Conservation (phyloP, 257 asterid species). For the Linderniella brevidens region DNA sequence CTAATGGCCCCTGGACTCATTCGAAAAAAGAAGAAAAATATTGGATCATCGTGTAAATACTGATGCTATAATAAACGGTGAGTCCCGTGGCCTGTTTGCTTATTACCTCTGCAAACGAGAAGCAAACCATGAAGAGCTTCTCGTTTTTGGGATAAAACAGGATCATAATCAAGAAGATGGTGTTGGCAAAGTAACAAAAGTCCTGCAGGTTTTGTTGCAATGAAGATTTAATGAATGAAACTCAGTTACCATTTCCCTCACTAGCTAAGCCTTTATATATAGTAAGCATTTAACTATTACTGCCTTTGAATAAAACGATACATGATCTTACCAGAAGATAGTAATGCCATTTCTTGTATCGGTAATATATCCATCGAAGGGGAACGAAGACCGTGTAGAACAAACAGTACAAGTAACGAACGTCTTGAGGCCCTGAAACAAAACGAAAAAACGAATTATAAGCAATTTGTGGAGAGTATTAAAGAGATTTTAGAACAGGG, state of each 20-base stretch:
- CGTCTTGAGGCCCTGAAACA: constrained; percentile 79
- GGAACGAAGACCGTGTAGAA: constrained; percentile 89
- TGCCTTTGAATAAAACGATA: too few species aligned
- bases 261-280: constrained; percentile 4
- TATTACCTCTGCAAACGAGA: constrained; percentile 92
- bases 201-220: too few species aligned
- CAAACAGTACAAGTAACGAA: constrained; percentile 68
- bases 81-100: too few species aligned
- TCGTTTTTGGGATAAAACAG: constrained; percentile 69
- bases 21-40: not conserved
- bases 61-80: too few species aligned
- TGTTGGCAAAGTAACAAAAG: constrained; percentile 93
- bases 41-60: too few species aligned
- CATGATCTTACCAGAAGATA: constrained; percentile 63
- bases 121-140: constrained; percentile 96
- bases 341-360: constrained; percentile 98
- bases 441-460: constrained; percentile 6
- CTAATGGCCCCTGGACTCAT: constrained; percentile 81
- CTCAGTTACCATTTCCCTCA: not conserved
- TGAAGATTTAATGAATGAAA: not conserved
- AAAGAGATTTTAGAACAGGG: not conserved
- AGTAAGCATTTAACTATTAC: not conserved
- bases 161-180: constrained; percentile 67
- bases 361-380: constrained; percentile 88
- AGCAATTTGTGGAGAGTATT: not conserved